Percentiles rank a stretch among this genome's conserved stretches.
Conservation (phyloP, 2,329 filamentous ascomycete species). For the Scleromitrula shiraiana region DNA sequence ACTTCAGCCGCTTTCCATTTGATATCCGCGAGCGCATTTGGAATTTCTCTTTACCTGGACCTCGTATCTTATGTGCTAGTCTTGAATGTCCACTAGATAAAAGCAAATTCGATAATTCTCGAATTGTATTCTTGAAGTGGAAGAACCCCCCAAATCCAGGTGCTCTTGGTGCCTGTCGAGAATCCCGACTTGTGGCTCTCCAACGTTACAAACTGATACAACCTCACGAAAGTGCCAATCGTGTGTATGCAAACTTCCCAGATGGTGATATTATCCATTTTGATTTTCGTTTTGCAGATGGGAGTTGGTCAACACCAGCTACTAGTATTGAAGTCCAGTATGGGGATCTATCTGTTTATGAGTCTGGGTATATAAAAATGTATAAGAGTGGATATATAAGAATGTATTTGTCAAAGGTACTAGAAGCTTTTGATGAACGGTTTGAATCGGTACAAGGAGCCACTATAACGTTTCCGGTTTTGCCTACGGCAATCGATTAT, state of each 20-base stretch:
- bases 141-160: background rate
- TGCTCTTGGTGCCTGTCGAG: background rate
- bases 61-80: background rate
- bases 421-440: too few relatives aligned
- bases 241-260: background rate
- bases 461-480: too few relatives aligned
- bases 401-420: too few relatives aligned
- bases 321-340: background rate
- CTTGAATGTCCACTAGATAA: background rate
- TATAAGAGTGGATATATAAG: too few relatives aligned
- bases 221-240: background rate
- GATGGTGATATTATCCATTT: background rate
- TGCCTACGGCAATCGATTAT: too few relatives aligned
- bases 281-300: background rate
- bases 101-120: too few relatives aligned
- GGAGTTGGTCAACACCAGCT: background rate
- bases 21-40: background rate
- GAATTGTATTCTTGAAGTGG: background rate
- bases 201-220: background rate
- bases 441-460: too few relatives aligned
- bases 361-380: background rate
- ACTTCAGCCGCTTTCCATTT: background rate
- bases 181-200: background rate
- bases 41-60: background rate
- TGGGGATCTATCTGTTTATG: background rate